Evolutionary conservation across 371 early-diverging fungal genomes (phyloP), one percentile per base, ranked within the genome.

Genomic region (Haplosporangium sp.): DNA sequence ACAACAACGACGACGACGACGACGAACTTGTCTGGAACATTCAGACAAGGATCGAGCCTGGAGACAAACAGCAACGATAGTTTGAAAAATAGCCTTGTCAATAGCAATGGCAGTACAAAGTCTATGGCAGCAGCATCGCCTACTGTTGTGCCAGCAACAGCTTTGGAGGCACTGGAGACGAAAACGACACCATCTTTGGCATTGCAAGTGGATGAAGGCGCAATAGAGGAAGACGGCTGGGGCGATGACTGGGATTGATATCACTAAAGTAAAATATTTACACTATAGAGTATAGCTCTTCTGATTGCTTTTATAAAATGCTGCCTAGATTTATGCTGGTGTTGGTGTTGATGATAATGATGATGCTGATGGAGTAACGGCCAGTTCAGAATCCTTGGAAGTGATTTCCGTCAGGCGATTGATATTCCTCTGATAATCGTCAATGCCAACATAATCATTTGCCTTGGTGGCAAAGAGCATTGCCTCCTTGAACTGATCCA

Each of bases 371-470:
- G 37, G 6, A 47, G 50, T 43, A 6, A 12, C 55, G 2, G 18
- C 14, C 3, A 52, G 23, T 56, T 50, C 65, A 5, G 74, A 43
- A 21, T 48, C 56, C 4, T 21, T 12, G 21, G 59, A 20, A 14
- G 47, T 47, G 37, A 38, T 54, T 5, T 67, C 65, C 0, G 60
- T 56, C 36, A 77, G 42, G 2, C 72, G 67, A 14, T 55, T 29
- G 53, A 67, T 46, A 40, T 72, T 77, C 45, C 55, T 63, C 16
- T 63, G 64, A 40, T 77, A 77, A 36, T 59, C 64, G 11, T 77
- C 79, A 13, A 77, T 45, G 4, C 79, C 79, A 23, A 77, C 68
- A 77, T 64, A 77, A 46, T 77, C 79, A 12, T 72, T 54, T 7
- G 79, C 79, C 58, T 46, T 48, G 52, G 79, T 72, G 3, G 79